Evolutionary conservation across 176 grass and related monocot genomes (phyloP).

Genomic region (Aegilops bicornis): DNA sequence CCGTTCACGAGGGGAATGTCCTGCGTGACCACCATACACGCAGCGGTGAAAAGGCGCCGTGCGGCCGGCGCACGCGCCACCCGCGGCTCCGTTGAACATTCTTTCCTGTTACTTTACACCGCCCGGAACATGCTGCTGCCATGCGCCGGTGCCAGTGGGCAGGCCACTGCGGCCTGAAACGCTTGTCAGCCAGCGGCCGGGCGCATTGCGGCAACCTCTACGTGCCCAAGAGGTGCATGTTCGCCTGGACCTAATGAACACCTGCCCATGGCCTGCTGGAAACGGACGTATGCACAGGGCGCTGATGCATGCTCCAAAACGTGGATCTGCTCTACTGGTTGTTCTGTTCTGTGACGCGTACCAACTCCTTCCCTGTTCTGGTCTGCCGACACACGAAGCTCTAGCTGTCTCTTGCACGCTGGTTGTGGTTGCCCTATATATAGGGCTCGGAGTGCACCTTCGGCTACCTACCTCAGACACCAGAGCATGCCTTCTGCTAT

Average conservation of each 20-base stretch:
- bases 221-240: not conserved
- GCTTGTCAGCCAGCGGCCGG: conserved; percentile 24
- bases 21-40: not conserved
- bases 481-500: not conserved
- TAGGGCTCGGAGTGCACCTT: not conserved
- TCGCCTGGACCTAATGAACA: not conserved
- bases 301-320: not conserved
- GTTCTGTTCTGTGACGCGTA: not conserved
- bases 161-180: not conserved
- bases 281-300: not conserved
- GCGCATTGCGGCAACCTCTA: not conserved
- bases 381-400: conserved; percentile 15
- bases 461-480: not conserved
- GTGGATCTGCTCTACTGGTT: conserved; percentile 7
- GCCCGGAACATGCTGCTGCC: not conserved
- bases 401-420: not conserved
- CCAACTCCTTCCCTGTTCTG: conserved; percentile 22
- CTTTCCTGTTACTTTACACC: not conserved
- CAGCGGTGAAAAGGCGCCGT: not conserved
- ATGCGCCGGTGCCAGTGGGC: not conserved
- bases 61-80: conserved; percentile 12
- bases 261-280: not conserved
- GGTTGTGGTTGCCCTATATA: conserved; percentile 17
- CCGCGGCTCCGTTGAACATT: not conserved
- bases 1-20: not conserved